A percentile compares a stretch with the other conserved stretches of the same genome.
phyloP scores from a whole-genome alignment of 148 eudicot genomes.

The Gaultheria prostrata region DNA sequence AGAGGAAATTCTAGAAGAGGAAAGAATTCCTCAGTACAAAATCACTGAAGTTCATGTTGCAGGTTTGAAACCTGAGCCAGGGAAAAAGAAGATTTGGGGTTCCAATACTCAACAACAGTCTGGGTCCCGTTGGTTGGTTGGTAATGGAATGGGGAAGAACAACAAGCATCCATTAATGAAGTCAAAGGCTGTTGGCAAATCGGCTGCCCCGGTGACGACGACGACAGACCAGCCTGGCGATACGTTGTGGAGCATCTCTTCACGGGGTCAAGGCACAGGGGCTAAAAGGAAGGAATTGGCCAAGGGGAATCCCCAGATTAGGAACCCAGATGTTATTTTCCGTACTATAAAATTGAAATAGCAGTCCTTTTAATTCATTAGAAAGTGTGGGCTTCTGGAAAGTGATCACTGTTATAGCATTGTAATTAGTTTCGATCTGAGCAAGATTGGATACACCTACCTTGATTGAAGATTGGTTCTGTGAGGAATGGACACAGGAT shows the following conservation, averaged over 20 bases:
- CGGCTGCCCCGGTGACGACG: conserved; percentile 33
- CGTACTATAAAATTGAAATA: conserved; percentile 43
- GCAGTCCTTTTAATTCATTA: background rate
- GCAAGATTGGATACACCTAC: background rate
- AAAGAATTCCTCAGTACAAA: conserved; percentile 67
- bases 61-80: conserved; percentile 66
- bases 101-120: conserved; percentile 69
- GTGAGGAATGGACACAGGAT: conserved; percentile 5
- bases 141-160: conserved; percentile 94
- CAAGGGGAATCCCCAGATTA: conserved; percentile 54
- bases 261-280: conserved; percentile 59
- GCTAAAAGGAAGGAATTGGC: conserved; percentile 67
- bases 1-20: conserved; percentile 44
- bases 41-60: conserved; percentile 81
- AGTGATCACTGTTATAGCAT: background rate
- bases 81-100: conserved; percentile 89
- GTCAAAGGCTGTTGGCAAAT: conserved; percentile 43
- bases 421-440: background rate
- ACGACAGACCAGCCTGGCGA: conserved; percentile 61
- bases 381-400: background rate
- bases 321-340: conserved; percentile 64
- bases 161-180: conserved; percentile 58
- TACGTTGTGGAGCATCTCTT: conserved; percentile 81
- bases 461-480: background rate
- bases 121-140: conserved; percentile 97